Evolutionary conservation across 2,329 filamentous ascomycete genomes (phyloP), one percentile per base, ranked within the genome.

Genomic region (Talaromyces marneffei): DNA sequence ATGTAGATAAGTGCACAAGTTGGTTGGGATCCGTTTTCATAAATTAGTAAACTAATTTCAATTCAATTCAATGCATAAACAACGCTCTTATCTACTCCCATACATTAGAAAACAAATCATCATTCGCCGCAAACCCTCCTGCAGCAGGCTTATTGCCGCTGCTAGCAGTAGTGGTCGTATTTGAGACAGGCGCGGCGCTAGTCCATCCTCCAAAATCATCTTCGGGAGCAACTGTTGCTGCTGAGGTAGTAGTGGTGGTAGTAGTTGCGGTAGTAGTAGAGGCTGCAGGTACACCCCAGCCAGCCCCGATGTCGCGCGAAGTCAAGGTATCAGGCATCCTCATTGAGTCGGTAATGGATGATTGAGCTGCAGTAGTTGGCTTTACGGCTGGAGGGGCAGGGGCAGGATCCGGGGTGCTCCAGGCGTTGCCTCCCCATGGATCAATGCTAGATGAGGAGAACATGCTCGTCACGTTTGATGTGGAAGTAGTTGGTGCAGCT

Each of bases 151-250:
- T 76, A 40, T 68, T 62, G 23, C 59, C 73, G 7, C 76, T 73
- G 9, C 63, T 66, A 12, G 72, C 62, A 10, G 62, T 66, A 10
- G 72, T 62, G 7, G 69, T 72, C 0, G 76, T 72, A 8, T 80
- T 77, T 39, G 77, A 80, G 68, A 67, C 83, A 70, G 83, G 87
- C 78, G 82, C 79, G 48, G 86, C 85, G 71, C 91, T 95, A 53
- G 90, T 87, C 93, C 93, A 97, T 12, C 93, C 92, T 20, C 93
- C 93, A 78, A 97, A 97, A 71, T 97, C 93, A 75, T 97, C 93
- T 69, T 97, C 93, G 0, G 90, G 89, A 37, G 89, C 83, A 2
- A 96, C 89, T 69, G 88, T 87, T 25, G 90, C 86, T 18, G 72
- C 58, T 72, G 70, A 42, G 80, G 74, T 40, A 71, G 67, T 66